Conservation (phyloP, 176 grass and related monocot genomes). For the Zoysia pacifica region DNA sequence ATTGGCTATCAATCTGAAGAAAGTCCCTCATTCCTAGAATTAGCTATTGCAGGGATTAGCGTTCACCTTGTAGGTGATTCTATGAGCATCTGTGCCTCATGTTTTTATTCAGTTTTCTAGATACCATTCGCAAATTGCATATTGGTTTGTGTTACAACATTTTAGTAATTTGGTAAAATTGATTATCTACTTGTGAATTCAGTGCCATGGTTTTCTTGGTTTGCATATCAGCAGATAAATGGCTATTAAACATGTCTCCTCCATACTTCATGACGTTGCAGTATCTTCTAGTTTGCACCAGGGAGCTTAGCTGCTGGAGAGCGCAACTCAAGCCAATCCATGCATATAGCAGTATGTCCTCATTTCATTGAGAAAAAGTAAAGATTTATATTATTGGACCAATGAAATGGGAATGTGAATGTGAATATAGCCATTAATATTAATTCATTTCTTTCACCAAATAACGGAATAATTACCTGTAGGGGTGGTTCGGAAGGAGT, state of each 20-base stretch:
- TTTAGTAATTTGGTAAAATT: constrained; percentile 6
- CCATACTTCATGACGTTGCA: constrained; percentile 38
- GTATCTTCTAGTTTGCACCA: constrained; percentile 76
- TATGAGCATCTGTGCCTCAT: constrained; percentile 50
- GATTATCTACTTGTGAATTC: neutral
- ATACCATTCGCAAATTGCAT: neutral
- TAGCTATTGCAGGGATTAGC: constrained; percentile 74
- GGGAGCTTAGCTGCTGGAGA: constrained; percentile 69
- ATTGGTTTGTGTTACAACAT: neutral
- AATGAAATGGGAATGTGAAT: neutral
- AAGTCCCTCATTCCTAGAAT: constrained; percentile 78
- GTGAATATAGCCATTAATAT: no score
- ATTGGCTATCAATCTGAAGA: constrained; percentile 82
- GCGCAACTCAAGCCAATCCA: constrained; percentile 71
- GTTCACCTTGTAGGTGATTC: constrained; percentile 79
- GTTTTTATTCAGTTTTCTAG: neutral
- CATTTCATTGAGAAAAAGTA: neutral
- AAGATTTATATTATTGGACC: neutral
- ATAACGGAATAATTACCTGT: constrained; percentile 51
- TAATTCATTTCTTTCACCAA: neutral
- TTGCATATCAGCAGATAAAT: neutral
- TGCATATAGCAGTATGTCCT: constrained; percentile 54
- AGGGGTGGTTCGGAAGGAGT: constrained; percentile 82
- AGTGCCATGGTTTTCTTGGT: neutral
- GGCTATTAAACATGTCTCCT: neutral